These are phyloP conservation scores for Dillenia suffruticosa DNA, from an alignment of 164 flowering plant genomes.

Conservation along the genomic window DNA sequence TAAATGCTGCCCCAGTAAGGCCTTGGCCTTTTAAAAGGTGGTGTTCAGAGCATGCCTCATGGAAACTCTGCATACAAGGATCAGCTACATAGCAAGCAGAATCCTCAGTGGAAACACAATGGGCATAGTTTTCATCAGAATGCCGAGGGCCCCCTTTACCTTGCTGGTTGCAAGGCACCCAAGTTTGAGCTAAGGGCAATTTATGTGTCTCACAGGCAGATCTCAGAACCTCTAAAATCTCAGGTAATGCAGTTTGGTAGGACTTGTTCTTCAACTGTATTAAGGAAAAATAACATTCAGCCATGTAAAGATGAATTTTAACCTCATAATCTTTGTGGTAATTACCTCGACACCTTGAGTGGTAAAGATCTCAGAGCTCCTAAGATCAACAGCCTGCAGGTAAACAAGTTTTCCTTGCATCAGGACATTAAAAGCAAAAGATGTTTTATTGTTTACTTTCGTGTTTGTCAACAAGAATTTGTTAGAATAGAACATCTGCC, in stretches of 20 bases:
- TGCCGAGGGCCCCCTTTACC: constrained; percentile 69
- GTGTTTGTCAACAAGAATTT: too few species aligned
- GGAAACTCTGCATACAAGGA: constrained; percentile 49
- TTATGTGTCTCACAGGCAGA: constrained; percentile 64
- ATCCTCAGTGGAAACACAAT: constrained; percentile 71
- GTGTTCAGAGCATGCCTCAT: constrained; percentile 89
- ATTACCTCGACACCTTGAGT: constrained; percentile 40
- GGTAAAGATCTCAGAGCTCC: constrained; percentile 42
- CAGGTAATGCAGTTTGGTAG: constrained; percentile 47
- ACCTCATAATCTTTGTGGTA: neutral
- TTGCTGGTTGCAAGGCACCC: constrained; percentile 73
- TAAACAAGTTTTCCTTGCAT: neutral
- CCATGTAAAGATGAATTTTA: too few species aligned
- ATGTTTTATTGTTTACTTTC: too few species aligned
- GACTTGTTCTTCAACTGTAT: constrained; percentile 37
- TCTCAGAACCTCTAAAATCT: constrained; percentile 58
- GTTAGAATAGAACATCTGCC: too few species aligned
- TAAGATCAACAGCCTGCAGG: constrained; percentile 84
- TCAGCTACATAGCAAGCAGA: constrained; percentile 62
- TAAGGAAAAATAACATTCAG: constrained; percentile 5
- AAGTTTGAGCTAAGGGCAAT: constrained; percentile 86
- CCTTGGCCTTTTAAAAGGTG: constrained; percentile 85
- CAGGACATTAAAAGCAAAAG: neutral
- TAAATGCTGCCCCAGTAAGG: constrained; percentile 68
- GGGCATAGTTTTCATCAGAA: constrained; percentile 52